A percentile compares a stretch with the other conserved stretches of the same genome.
phyloP scores from a whole-genome alignment of 148 eudicot genomes.

The Rhododendron molle region DNA sequence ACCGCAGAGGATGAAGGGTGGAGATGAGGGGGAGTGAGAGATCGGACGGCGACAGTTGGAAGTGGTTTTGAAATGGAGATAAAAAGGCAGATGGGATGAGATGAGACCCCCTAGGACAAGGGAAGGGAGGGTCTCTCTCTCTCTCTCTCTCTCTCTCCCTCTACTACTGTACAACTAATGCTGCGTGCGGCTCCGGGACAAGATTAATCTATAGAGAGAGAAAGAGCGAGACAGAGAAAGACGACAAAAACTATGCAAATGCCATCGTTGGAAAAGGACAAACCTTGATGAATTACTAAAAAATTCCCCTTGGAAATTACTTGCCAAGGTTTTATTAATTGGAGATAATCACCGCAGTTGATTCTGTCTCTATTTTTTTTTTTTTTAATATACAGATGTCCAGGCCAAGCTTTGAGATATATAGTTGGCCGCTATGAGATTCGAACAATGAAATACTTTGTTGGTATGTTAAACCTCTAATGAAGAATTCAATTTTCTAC shows the following conservation, averaged over 20 bases:
- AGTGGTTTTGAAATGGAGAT: neutral
- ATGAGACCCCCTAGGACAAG: neutral
- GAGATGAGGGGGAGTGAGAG: neutral
- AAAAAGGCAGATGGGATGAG: neutral
- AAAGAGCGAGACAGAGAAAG: neutral
- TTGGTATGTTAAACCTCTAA: neutral
- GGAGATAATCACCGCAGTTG: too few relatives aligned
- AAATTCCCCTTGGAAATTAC: neutral
- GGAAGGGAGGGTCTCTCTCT: neutral
- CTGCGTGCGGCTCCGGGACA: neutral
- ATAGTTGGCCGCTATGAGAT: too few relatives aligned
- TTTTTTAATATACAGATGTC: too few relatives aligned
- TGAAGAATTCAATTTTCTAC: neutral
- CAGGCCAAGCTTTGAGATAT: too few relatives aligned
- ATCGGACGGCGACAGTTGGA: constrained; percentile 14
- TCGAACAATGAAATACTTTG: too few relatives aligned
- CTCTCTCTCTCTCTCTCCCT: too few relatives aligned
- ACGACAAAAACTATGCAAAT: neutral
- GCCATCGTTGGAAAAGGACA: neutral
- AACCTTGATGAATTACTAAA: neutral
- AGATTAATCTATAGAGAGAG: neutral
- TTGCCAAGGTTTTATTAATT: too few relatives aligned
- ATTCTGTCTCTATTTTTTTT: too few relatives aligned
- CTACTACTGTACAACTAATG: too few relatives aligned
- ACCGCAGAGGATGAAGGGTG: constrained; percentile 14